Percentiles rank a stretch among this genome's conserved stretches.
phyloP scores from a whole-genome alignment of 2,329 filamentous ascomycete species.

The Delphinella strobiligena region DNA sequence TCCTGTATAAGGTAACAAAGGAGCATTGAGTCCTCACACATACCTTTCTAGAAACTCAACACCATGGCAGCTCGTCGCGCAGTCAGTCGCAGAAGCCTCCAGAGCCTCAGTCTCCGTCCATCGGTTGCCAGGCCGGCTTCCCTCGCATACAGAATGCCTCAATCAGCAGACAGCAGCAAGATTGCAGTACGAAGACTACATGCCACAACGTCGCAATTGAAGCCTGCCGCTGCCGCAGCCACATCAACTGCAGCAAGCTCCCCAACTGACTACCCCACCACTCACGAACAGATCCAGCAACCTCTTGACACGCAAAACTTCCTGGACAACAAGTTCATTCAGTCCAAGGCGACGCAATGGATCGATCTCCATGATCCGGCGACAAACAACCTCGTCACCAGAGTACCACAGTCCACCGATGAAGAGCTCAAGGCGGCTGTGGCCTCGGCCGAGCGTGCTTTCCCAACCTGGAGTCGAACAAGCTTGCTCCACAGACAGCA shows the following conservation, averaged over 20 bases:
- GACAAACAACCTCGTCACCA: conserved; percentile 70
- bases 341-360: conserved; percentile 54
- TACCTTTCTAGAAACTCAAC: not conserved
- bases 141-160: conserved; percentile 27
- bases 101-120: conserved; percentile 26
- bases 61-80: conserved; percentile 35
- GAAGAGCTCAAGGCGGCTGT: conserved; percentile 62
- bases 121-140: conserved; percentile 22
- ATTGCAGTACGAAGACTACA: conserved; percentile 38
- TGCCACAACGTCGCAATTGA: conserved; percentile 41
- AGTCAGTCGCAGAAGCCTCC: conserved; percentile 28
- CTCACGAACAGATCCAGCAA: conserved; percentile 56
- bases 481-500: conserved; percentile 62
- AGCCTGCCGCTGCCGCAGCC: conserved; percentile 34
- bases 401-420: conserved; percentile 67
- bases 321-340: conserved; percentile 55
- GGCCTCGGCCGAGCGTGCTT: conserved; percentile 60
- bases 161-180: conserved; percentile 22
- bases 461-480: conserved; percentile 56
- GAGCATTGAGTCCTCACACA: not conserved
- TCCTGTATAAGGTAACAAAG: too few species aligned
- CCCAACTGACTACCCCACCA: conserved; percentile 51
- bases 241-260: conserved; percentile 38
- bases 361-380: conserved; percentile 70
- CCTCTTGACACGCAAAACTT: conserved; percentile 69